phyloP scores from a whole-genome alignment of 1,284 basidiomycete species.

The Microbotryum silenes-acaulis region DNA sequence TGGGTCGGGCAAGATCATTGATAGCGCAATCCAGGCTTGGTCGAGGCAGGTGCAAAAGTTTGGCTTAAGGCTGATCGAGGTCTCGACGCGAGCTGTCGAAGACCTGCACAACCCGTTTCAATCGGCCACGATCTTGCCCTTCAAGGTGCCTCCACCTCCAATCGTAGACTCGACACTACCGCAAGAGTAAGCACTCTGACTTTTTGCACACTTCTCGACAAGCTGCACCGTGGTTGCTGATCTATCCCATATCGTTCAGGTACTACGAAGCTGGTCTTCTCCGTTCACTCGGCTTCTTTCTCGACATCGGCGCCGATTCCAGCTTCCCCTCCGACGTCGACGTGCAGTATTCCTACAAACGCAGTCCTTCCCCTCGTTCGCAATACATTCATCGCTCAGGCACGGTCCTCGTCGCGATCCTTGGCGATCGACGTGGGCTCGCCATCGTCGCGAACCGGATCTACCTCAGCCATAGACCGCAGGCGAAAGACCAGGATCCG shows the following conservation, averaged over 20 bases:
- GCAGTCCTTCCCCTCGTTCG: slow-evolving; percentile 62
- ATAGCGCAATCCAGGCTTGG: slow-evolving; percentile 80
- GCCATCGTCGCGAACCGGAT: slow-evolving; percentile 79
- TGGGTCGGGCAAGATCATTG: slow-evolving; percentile 88
- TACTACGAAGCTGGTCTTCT: slow-evolving; percentile 29
- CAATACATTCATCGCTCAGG: slow-evolving; percentile 85
- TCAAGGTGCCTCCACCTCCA: slow-evolving; percentile 15
- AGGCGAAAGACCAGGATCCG: slow-evolving; percentile 1
- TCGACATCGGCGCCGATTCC: slow-evolving; percentile 69
- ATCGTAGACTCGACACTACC: slow-evolving; percentile 7
- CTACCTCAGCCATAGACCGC: slow-evolving; percentile 25
- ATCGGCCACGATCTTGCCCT: slow-evolving; percentile 58
- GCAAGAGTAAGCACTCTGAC: slow-evolving; percentile 3
- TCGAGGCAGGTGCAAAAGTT: slow-evolving; percentile 77
- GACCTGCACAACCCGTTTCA: slow-evolving; percentile 72
- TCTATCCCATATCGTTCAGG: slow-evolving; percentile 4
- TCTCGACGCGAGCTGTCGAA: slow-evolving; percentile 46
- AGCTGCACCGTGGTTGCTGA: slow-evolving; percentile 2
- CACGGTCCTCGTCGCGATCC: slow-evolving; percentile 66
- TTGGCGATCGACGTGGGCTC: slow-evolving; percentile 49
- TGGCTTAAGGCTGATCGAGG: slow-evolving; percentile 85
- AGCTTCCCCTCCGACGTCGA: slow-evolving; percentile 64
- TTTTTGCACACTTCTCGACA: not conserved
- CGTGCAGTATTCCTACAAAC: slow-evolving; percentile 81
- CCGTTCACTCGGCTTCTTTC: slow-evolving; percentile 31